Base-by-base conservation (phyloP, 768 basidiomycete genomes). In the Cystofilobasidium macerans region DNA sequence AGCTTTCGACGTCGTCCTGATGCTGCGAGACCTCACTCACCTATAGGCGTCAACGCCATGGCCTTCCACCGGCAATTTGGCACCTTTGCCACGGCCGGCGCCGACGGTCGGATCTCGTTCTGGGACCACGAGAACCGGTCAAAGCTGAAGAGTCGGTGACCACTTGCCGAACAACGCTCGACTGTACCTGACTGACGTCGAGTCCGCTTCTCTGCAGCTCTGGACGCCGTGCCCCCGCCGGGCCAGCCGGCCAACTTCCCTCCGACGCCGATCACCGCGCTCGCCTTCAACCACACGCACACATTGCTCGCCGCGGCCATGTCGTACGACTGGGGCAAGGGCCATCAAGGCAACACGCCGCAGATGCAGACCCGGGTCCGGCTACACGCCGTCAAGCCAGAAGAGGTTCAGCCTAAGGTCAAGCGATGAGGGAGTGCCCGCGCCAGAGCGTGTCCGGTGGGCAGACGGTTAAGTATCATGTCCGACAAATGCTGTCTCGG, bases 111-210 rank as follows among this genome's bases (percentile, higher is more conserved):
- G 33, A 65, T 65, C 64, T 42, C 42, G n/a, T 65, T 65, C 57
- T 65, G 64, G 64, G 64, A 65, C 28, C 64, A 65, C 58, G 64
- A 65, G 30, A 65, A 65, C 57, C 57, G 64, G 12, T 65, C 64
- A 14, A 65, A 65, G 48, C 58, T 65, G 30, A 65, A 65, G 57
- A 65, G 64, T 65, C 22, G 13, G 64, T 48, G 35, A 2, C n/a
- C 0, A 22, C 38, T n/a, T 28, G 30, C 38, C 54, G 8, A 38
- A 5, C 22, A 33, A n/a, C 4, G 22, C 38, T 57, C 26, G 6
- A 4, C 1, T 7, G 26, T 42, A 8, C 24, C 22, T 64, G 9
- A 40, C 30, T 33, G 30, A 57, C 30, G 40, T 22, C 33, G 18
- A 6, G 4, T n/a, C 45, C 22, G 7, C 22, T 16, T 5, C 45